A percentile compares a stretch with the other conserved stretches of the same genome.
Evolutionary conservation across 1,284 basidiomycete genomes (phyloP).

Genomic region (Ceratorhiza oryzae-sativae): DNA sequence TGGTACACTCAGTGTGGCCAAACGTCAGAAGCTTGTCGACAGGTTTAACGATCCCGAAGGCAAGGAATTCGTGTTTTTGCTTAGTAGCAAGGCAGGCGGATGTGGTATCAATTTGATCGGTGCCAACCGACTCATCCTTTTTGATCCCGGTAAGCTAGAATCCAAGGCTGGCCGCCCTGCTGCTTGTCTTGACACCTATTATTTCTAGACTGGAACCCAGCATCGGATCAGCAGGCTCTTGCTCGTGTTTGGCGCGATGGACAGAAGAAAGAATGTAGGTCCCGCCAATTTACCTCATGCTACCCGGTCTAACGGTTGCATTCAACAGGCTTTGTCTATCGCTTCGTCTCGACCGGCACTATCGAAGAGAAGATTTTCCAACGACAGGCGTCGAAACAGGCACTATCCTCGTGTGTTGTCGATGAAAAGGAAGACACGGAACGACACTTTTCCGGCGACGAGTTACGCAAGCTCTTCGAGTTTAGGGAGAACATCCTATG

Average conservation of each 20-base stretch:
- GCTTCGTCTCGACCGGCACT: conserved; percentile 96
- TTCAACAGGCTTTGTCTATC: conserved; percentile 88
- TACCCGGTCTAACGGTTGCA: background rate
- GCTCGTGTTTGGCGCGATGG: conserved; percentile 99
- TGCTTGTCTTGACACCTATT: conserved; percentile 1
- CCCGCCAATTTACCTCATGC: background rate
- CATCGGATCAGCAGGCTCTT: conserved; percentile 97
- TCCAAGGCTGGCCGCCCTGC: background rate
- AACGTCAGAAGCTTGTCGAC: conserved; percentile 97
- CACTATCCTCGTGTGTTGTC: conserved; percentile 95
- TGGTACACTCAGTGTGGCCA: conserved; percentile 91
- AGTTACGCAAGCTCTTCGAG: conserved; percentile 89
- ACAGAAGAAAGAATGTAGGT: conserved; percentile 97
- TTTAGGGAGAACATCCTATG: conserved; percentile 89
- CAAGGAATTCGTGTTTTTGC: conserved; percentile 94
- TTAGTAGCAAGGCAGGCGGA: conserved; percentile 97
- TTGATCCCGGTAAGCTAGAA: conserved; percentile 81
- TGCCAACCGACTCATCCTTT: conserved; percentile 93
- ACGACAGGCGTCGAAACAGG: conserved; percentile 94
- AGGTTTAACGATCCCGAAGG: conserved; percentile 96
- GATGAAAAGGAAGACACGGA: conserved; percentile 97
- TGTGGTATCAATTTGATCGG: conserved; percentile 99
- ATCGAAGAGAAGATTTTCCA: conserved; percentile 99
- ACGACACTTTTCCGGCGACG: conserved; percentile 92
- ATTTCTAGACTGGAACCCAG: conserved; percentile 92